Evolutionary conservation across 805 yeast species (phyloP).

Genomic region (Starmerella geochares): DNA sequence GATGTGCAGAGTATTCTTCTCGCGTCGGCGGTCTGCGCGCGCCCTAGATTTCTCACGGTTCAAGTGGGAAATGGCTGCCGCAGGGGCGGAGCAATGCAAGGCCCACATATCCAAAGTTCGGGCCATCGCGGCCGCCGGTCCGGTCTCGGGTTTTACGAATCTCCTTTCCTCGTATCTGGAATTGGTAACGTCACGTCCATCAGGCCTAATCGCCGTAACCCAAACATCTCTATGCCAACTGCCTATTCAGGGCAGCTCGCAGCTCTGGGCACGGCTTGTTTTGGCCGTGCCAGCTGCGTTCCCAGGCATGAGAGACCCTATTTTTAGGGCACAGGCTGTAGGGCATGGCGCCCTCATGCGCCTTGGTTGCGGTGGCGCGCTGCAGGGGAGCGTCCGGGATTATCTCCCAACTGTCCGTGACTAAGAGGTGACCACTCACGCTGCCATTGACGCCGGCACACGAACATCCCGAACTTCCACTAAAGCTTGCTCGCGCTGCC

Average conservation of each 20-base stretch:
- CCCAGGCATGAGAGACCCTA: too few species aligned
- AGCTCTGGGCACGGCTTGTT: too few species aligned
- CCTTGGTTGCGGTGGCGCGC: constrained; percentile 5
- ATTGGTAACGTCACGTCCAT: background rate
- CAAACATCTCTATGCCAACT: background rate
- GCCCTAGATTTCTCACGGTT: background rate
- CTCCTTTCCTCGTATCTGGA: background rate
- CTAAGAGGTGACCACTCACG: background rate
- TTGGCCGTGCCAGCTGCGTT: too few species aligned
- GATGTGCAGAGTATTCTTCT: background rate
- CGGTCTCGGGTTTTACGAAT: too few species aligned
- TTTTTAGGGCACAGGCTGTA: background rate
- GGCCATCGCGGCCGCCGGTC: too few species aligned
- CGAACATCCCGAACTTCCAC: background rate
- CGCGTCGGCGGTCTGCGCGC: background rate
- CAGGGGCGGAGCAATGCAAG: too few species aligned
- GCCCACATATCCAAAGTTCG: too few species aligned
- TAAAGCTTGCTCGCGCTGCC: background rate
- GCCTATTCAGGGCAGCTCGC: background rate
- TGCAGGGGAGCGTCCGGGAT: background rate
- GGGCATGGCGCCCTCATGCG: background rate
- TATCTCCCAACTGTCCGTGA: constrained; percentile 1
- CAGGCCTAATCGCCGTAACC: background rate
- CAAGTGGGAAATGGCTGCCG: too few species aligned
- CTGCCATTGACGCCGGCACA: background rate